Conservation (phyloP, 805 yeast genomes). For the Starmerella asiatica region DNA sequence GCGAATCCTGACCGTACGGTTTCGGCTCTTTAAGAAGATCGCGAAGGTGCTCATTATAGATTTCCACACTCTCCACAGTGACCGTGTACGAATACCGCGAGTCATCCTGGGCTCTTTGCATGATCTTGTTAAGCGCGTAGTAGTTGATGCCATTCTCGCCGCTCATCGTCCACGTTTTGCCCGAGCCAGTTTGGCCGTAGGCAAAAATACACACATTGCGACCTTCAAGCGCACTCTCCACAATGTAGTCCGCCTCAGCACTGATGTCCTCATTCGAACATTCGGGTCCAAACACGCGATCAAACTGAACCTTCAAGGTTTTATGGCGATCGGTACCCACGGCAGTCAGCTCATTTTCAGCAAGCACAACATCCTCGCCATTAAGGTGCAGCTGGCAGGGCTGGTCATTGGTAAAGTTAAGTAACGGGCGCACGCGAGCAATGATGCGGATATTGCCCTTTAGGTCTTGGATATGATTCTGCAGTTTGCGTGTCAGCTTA, state of each 20-base stretch:
- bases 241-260: conserved; percentile 70
- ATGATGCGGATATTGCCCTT: conserved; percentile 88
- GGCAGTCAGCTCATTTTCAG: not conserved
- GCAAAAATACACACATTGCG: conserved; percentile 87
- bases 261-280: conserved; percentile 52
- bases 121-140: conserved; percentile 56
- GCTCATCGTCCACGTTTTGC: conserved; percentile 88
- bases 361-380: conserved; percentile 17
- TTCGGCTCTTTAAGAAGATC: conserved; percentile 41
- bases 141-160: conserved; percentile 69
- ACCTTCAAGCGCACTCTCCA: conserved; percentile 80
- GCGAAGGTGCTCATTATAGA: conserved; percentile 68
- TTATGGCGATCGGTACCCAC: conserved; percentile 2
- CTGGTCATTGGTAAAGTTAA: conserved; percentile 5
- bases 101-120: conserved; percentile 41
- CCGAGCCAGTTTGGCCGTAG: conserved; percentile 94
- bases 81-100: conserved; percentile 26
- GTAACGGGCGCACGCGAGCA: conserved; percentile 77
- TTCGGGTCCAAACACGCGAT: conserved; percentile 51
- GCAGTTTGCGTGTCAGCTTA: conserved; percentile 42
- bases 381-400: no score
- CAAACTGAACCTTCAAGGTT: conserved; percentile 45
- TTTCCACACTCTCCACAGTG: conserved; percentile 68
- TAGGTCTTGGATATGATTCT: conserved; percentile 65
- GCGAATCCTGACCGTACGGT: not conserved